These are phyloP conservation scores for Paramecium biaurelia DNA, from an alignment of 73 alveolate genomes.

Conservation along the genomic window DNA sequence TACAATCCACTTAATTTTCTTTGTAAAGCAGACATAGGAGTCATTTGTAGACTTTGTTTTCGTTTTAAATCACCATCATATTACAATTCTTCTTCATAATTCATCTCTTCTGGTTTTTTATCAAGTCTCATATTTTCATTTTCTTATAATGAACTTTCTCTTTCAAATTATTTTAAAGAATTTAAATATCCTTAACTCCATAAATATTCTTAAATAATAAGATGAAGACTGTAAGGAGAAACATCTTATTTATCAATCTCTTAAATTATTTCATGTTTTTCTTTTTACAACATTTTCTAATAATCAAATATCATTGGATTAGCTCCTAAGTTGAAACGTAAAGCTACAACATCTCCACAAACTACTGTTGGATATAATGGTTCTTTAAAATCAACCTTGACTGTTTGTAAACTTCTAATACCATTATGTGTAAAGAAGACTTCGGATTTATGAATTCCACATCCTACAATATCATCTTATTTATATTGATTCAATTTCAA, in stretches of 20 bases:
- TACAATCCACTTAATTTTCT: constrained; percentile 47
- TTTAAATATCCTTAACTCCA: constrained; percentile 42
- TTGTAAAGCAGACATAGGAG: constrained; percentile 25
- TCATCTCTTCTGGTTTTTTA: not conserved
- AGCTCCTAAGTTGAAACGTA: constrained; percentile 13
- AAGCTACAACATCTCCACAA: not conserved
- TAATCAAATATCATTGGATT: not conserved
- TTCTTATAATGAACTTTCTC: not conserved
- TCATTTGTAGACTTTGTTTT: not conserved
- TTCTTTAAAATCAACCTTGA: not conserved
- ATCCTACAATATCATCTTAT: constrained; percentile 1
- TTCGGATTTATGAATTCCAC: constrained; percentile 13
- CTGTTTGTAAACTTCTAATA: not conserved
- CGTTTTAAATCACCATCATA: not conserved
- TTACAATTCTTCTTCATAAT: not conserved
- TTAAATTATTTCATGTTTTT: not conserved
- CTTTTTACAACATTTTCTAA: not conserved
- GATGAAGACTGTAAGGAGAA: constrained; percentile 31
- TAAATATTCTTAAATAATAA: constrained; percentile 31
- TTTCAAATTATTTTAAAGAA: constrained; percentile 18
- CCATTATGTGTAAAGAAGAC: constrained; percentile 23
- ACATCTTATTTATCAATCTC: constrained; percentile 9
- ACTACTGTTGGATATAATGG: not conserved
- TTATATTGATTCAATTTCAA: not conserved
- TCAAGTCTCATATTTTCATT: not conserved